Evolutionary conservation across 2,329 filamentous ascomycete species (phyloP), one percentile per base, ranked within the genome.

Genomic region (Cladosporium sp.): DNA sequence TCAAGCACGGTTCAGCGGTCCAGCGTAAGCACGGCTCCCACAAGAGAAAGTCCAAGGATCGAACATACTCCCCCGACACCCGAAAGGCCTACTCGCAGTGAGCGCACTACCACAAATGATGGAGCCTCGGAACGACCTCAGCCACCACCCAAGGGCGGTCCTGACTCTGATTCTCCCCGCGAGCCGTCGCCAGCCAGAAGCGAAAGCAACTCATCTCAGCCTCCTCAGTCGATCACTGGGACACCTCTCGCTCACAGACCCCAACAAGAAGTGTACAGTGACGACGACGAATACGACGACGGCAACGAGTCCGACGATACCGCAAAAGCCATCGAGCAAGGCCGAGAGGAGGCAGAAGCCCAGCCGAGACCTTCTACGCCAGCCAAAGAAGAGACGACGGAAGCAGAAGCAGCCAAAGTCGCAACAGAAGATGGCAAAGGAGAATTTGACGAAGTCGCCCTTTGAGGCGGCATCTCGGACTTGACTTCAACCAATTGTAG

Each of bases 31-130:
- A 74, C 67, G 35, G 66, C 73, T 71, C 63, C 71, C 66, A 67
- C 77, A 53, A 66, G 80, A 35, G 73, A 76, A 62, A 81, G 80
- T 67, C 82, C 82, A 26, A 74, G 80, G 40, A 83, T 82, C 53
- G 80, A 84, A 69, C 76, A 83, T 71, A 84, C 82, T 49, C 82
- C 82, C 56, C 82, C 82, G 0, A 84, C 82, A 4, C 82, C 82
- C n/a, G 82, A 84, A 66, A 73, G 75, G 49, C 56, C 72, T n/a
- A 69, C 66, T n/a, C 56, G 67, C 31, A 49, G 57, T 26, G 60
- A 65, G 49, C 62, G 53, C 31, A 64, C 63, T 46, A 65, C 56
- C 37, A 57, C 60, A 12, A 37, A 67, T 46, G 62, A 66, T 46
- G 59, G 67, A n/a, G 62, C 64, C 1, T 62, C 67, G 18, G 66